Conservation (phyloP, 2,329 filamentous ascomycete species). For the Leptographium lundbergii region DNA sequence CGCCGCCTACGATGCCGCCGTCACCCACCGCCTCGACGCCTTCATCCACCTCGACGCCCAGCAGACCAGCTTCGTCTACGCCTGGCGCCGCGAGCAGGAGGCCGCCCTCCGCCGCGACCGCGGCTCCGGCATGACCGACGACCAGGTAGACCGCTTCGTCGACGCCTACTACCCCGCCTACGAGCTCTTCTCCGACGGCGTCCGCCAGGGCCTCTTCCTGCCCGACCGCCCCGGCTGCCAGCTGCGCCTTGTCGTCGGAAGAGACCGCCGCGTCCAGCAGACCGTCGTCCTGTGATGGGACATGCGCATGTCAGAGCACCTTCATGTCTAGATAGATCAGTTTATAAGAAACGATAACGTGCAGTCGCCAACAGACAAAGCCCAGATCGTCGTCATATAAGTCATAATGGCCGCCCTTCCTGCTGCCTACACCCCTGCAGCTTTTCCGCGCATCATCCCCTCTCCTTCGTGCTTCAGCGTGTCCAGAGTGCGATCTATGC, state of each 20-base stretch:
- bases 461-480: constrained; percentile 45
- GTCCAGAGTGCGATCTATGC: constrained; percentile 40
- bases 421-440: constrained; percentile 15
- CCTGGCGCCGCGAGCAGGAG: constrained; percentile 76
- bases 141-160: constrained; percentile 65
- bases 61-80: constrained; percentile 63
- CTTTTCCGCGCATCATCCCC: constrained; percentile 38
- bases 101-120: constrained; percentile 50
- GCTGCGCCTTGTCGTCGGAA: constrained; percentile 48
- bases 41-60: constrained; percentile 56
- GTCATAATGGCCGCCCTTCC: neutral
- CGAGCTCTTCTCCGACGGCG: constrained; percentile 50
- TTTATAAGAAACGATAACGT: too few relatives aligned
- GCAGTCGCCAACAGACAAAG: too few relatives aligned
- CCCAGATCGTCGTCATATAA: neutral
- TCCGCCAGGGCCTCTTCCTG: constrained; percentile 48
- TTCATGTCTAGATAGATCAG: too few relatives aligned
- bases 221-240: constrained; percentile 31
- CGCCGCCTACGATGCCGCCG: constrained; percentile 27
- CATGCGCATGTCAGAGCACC: too few relatives aligned
- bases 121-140: constrained; percentile 70
- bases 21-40: constrained; percentile 38
- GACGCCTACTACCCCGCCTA: constrained; percentile 59
- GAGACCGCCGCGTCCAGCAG: constrained; percentile 46
- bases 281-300: constrained; percentile 30